These are phyloP conservation scores for Ballota nigra DNA, from an alignment of 257 asterid species.

Conservation along the genomic window DNA sequence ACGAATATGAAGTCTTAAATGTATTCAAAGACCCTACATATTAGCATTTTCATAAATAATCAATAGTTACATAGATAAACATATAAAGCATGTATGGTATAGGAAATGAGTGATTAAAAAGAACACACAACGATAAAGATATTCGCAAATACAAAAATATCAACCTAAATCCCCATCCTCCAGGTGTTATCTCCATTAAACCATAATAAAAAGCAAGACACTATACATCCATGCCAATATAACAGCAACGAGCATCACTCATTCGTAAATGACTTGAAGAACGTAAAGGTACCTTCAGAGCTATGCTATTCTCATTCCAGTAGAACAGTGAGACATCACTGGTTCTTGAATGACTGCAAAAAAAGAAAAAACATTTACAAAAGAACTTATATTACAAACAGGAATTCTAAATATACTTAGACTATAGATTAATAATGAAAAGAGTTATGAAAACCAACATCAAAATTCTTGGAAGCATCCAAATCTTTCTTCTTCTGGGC, in stretches of 20 bases:
- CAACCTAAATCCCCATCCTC: background rate
- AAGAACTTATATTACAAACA: background rate
- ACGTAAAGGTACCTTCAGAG: background rate
- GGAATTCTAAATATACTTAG: background rate
- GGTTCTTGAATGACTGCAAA: constrained; percentile 60
- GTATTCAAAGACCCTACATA: no score
- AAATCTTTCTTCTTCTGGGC: constrained; percentile 53
- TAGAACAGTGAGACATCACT: constrained; percentile 22
- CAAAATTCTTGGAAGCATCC: constrained; percentile 44
- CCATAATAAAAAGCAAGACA: no score
- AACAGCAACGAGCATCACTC: background rate
- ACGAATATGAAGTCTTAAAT: no score
- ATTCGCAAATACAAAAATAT: constrained; percentile 9
- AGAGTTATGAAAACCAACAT: constrained; percentile 29
- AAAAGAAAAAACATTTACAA: background rate
- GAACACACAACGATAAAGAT: no score
- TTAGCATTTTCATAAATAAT: no score
- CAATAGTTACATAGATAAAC: no score
- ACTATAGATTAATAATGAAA: background rate
- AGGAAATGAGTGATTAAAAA: no score
- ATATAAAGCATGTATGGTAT: no score
- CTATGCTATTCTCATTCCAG: constrained; percentile 2
- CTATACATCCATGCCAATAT: background rate
- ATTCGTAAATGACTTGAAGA: background rate
- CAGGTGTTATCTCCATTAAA: no score